A percentile compares a stretch with the other conserved stretches of the same genome.
These are phyloP conservation scores for Leccinum solheimii DNA, from an alignment of 1,284 basidiomycete species.

Conservation along the genomic window DNA sequence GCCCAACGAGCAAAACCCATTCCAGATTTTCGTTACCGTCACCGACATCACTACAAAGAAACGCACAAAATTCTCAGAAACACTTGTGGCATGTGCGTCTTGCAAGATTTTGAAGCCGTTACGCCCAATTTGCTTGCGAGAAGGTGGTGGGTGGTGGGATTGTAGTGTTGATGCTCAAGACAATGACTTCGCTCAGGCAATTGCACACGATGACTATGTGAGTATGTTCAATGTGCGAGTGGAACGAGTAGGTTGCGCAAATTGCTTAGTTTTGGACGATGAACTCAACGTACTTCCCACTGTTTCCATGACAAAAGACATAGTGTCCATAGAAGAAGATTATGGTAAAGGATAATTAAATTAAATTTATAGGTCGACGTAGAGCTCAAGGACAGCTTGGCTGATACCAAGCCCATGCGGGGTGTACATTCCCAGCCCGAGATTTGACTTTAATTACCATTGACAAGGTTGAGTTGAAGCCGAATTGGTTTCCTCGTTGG, in stretches of 20 bases:
- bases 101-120: conserved; percentile 98
- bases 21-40: conserved; percentile 97
- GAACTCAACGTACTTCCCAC: conserved; percentile 95
- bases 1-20: conserved; percentile 93
- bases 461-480: too few species aligned
- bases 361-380: conserved; percentile 41
- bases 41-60: conserved; percentile 98
- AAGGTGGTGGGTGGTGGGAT: conserved; percentile 95
- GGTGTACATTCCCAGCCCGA: too few species aligned
- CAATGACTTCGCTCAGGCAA: conserved; percentile 92
- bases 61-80: conserved; percentile 96
- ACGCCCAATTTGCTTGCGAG: conserved; percentile 97
- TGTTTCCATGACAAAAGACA: conserved; percentile 93
- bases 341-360: conserved; percentile 38
- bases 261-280: conserved; percentile 95
- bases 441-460: too few species aligned
- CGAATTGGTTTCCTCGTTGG: too few species aligned
- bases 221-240: conserved; percentile 25
- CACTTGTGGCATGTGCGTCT: conserved; percentile 96
- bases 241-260: conserved; percentile 51
- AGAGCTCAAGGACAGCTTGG: conserved; percentile 78
- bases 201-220: conserved; percentile 96
- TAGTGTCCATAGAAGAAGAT: conserved; percentile 66
- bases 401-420: conserved; percentile 71
- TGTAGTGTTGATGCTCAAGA: conserved; percentile 90